Base-by-base conservation (phyloP, 257 asterid genomes). In the Solanum ahanhuiri region DNA sequence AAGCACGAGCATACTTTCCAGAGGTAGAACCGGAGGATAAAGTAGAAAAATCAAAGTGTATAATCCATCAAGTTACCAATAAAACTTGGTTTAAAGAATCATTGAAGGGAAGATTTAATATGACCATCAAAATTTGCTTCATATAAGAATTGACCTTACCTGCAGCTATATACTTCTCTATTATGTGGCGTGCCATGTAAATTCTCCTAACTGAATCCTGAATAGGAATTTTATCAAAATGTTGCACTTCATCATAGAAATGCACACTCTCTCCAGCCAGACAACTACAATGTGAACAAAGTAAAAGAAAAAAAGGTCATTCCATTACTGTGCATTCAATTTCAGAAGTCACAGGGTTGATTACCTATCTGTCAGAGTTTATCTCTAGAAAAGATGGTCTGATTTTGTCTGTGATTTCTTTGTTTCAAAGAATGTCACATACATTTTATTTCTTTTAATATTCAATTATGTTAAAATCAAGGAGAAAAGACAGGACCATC, bases 211-310 rank as follows among this genome's bases (percentile, higher is more conserved):
- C 91, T 33, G 96, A 92, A 91, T 95, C 97, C 30, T 87, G 83
- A 83, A 45, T 85, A 81, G 95, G 92, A 85, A 95, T 93, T 90
- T 90, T 92, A 82, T 93, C 97, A 60, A 94, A 94, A 88, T 91
- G 97, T 81, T 93, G 98, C 39, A 94, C 96, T 92, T 95, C 98
- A 70, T 93, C 96, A 18, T 94, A 92, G 86, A 95, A 94, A 88
- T 92, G 97, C 88, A 95, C 91, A 83, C 96, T 94, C 91, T 95
- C 98, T 87, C 98, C 98, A 18, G 98, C 98, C 90, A 95, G 92
- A 88, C 97, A 95, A 89, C 98, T 94, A 85, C 86, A 83, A 73
- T 86, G 75, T 35, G 82, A 25, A 77, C 60, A 41, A 77, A 4
- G 23, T 25, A 23, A 81, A 22, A 83, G 39, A 71, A 43, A 25